phyloP scores from a whole-genome alignment of 257 asterid genomes.

The Primulina tabacum region DNA sequence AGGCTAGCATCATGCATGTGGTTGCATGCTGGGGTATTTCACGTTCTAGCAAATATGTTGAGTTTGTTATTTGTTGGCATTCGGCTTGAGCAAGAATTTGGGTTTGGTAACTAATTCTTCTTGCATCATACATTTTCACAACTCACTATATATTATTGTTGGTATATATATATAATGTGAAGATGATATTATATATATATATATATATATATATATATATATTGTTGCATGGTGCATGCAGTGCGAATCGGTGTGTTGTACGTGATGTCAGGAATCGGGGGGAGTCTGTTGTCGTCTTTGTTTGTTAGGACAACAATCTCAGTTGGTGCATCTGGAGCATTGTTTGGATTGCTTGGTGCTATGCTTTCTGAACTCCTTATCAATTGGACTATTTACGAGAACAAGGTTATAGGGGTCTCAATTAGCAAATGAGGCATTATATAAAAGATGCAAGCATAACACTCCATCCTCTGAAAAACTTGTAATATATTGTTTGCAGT shows the following conservation, averaged over 20 bases:
- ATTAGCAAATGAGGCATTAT: background rate
- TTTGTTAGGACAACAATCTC: conserved; percentile 60
- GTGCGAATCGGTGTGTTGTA: conserved; percentile 65
- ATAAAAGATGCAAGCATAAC: background rate
- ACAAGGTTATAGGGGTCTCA: conserved; percentile 35
- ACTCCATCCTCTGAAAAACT: background rate
- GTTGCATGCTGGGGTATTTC: conserved; percentile 65
- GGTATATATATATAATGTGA: background rate
- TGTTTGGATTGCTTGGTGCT: conserved; percentile 83
- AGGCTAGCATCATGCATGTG: conserved; percentile 64
- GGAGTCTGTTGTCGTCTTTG: conserved; percentile 64
- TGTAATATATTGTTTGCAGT: conserved; percentile 32
- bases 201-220: too few species aligned
- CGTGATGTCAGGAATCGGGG: conserved; percentile 68
- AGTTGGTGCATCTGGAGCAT: conserved; percentile 93
- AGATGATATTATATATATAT: background rate
- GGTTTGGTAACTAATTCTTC: conserved; percentile 42
- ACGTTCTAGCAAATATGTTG: conserved; percentile 57
- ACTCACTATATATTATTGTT: background rate
- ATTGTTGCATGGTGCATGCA: conserved; percentile 25
- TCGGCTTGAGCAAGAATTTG: conserved; percentile 66
- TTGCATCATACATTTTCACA: background rate
- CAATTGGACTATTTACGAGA: conserved; percentile 85
- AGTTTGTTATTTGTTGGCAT: conserved; percentile 60
- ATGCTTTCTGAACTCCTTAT: conserved; percentile 82